Base-by-base conservation (phyloP, 1,139 yeast genomes). In the Pichia sp. region DNA sequence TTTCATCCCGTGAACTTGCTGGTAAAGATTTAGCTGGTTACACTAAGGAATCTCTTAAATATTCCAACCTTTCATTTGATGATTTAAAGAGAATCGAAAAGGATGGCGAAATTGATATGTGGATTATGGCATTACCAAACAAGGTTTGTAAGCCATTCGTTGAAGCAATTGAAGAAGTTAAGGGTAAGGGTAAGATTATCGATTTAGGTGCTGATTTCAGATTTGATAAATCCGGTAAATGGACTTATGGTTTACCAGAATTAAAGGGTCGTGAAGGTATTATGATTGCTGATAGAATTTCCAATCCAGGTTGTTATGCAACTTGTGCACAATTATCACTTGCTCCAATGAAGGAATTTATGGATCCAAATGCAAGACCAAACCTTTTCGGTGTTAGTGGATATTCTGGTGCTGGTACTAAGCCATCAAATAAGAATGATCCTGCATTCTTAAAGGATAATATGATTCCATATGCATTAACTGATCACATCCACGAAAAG, bases 51-150 rank as follows among this genome's bases (percentile, higher is more conserved):
- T 81, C 86, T 51, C 79, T 93, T 49, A 76, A 77, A 45, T 93
- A 93, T 69, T 88, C 88, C 54, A 93, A 91, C 67, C 75, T 93
- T 58, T 93, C 85, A 64, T 78, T 83, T 42, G 96, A 90, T 63
- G 98, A 93, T 61, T 85, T 93, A 55, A 80, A 81, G 62, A 71
- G 75, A 55, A 72, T 93, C 54, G 99, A 91, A 68, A 77, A 81
- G 57, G 73, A 80, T 39, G 81, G 83, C 40, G 88, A 81, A 46
- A 88, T 93, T 47, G 99, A 94, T 61, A 84, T 91, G 49, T 93
- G 99, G 99, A 96, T 94, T 34, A 93, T 94, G 99, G 99, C 99
- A 2, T 77, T 94, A 61, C 99, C 99, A 54, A 93, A 93, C 65
- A 97, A 97, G 46, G 97, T 93, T 40, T 93, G 98, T 71, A 86